A percentile compares a stretch with the other conserved stretches of the same genome.
phyloP scores from a whole-genome alignment of 2,329 filamentous ascomycete species.

The Coniochaeta sp. region DNA sequence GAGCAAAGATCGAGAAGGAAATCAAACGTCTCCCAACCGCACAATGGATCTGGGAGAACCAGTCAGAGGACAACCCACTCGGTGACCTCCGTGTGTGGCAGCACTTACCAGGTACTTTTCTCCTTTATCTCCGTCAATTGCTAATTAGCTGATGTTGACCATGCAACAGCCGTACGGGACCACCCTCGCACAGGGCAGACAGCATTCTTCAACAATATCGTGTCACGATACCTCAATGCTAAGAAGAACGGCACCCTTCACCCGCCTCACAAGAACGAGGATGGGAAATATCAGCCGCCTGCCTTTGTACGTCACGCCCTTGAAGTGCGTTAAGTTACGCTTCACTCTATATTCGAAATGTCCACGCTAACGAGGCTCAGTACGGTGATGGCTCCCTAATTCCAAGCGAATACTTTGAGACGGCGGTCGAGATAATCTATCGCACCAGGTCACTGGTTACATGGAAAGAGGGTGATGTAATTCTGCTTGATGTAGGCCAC shows the following conservation, averaged over 20 bases:
- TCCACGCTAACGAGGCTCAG: background rate
- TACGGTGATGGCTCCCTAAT: conserved; percentile 17
- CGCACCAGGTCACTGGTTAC: conserved; percentile 10
- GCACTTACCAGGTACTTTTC: conserved; percentile 10
- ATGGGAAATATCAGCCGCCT: conserved; percentile 13
- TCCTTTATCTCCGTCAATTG: background rate
- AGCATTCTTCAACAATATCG: conserved; percentile 18
- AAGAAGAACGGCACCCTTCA: conserved; percentile 9
- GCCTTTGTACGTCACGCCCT: conserved; percentile 11
- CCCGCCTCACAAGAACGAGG: conserved; percentile 11
- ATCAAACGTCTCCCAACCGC: conserved; percentile 15
- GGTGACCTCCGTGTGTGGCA: conserved; percentile 16
- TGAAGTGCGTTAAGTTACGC: background rate
- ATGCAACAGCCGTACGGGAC: conserved; percentile 8
- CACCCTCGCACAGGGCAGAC: conserved; percentile 13
- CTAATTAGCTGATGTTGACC: background rate
- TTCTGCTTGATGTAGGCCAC: conserved; percentile 14
- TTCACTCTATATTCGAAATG: background rate
- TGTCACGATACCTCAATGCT: conserved; percentile 16
- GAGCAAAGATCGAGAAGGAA: conserved; percentile 15
- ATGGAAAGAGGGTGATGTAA: conserved; percentile 14
- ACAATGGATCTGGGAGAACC: conserved; percentile 15
- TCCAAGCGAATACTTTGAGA: conserved; percentile 14
- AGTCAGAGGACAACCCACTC: conserved; percentile 11
- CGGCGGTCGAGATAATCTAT: conserved; percentile 15